A percentile compares a stretch with the other conserved stretches of the same genome.
phyloP scores from a whole-genome alignment of 2,329 filamentous ascomycete genomes.

The Cryphonectria parasitica region DNA sequence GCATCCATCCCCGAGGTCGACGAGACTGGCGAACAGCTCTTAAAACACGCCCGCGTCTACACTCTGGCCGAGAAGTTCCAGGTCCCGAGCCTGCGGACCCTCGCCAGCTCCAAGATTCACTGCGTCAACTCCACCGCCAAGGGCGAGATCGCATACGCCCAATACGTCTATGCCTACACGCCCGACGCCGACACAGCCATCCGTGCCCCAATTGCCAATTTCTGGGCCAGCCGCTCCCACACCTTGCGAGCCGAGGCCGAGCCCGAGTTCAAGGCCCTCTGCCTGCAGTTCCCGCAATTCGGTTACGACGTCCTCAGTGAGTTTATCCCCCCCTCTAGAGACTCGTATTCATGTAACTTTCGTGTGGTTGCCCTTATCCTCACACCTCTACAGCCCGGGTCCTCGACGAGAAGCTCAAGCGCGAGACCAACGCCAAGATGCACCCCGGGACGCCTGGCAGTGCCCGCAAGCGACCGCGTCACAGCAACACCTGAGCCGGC shows the following conservation, averaged over 20 bases:
- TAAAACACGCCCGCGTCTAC: slow-evolving; percentile 89
- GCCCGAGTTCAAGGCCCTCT: slow-evolving; percentile 80
- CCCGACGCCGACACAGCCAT: slow-evolving; percentile 70
- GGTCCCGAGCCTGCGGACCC: slow-evolving; percentile 68
- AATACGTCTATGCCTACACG: slow-evolving; percentile 86
- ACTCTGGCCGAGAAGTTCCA: slow-evolving; percentile 82
- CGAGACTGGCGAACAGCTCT: slow-evolving; percentile 78
- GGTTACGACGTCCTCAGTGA: slow-evolving; percentile 88
- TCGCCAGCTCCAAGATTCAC: slow-evolving; percentile 89
- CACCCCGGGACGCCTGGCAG: slow-evolving; percentile 51
- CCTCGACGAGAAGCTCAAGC: slow-evolving; percentile 68
- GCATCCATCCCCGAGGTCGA: slow-evolving; percentile 68
- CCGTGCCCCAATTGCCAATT: slow-evolving; percentile 82
- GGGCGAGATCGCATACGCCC: slow-evolving; percentile 89
- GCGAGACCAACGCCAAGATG: slow-evolving; percentile 64
- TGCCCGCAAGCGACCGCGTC: slow-evolving; percentile 60
- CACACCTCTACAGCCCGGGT: slow-evolving; percentile 56
- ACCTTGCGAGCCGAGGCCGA: slow-evolving; percentile 84
- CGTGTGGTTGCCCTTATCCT: slow-evolving; percentile 12
- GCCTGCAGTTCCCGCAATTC: slow-evolving; percentile 88
- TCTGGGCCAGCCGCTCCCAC: slow-evolving; percentile 84
- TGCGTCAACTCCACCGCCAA: slow-evolving; percentile 84
- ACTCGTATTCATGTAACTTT: too few relatives aligned
- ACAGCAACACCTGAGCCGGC: slow-evolving; percentile 42
- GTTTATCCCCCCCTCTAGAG: slow-evolving; percentile 29